Percentiles rank a stretch among this genome's conserved stretches.
Conservation (phyloP, 202 grass and related monocot genomes). For the Schoenoplectus tabernaemontani region DNA sequence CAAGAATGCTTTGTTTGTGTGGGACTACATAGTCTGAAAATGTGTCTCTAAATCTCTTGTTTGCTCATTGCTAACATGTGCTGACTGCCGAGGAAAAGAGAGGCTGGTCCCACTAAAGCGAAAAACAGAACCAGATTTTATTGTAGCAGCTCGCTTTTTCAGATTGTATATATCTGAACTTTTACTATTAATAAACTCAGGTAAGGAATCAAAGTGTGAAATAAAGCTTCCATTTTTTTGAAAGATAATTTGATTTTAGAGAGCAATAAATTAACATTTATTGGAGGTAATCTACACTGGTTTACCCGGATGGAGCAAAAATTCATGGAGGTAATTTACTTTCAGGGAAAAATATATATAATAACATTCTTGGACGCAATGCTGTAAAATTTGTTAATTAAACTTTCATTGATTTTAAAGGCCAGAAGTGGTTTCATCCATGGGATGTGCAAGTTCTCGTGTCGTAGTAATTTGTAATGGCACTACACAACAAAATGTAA, state of each 20-base stretch:
- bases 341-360: background rate
- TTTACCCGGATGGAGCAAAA: background rate
- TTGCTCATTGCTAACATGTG: background rate
- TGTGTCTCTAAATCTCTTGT: background rate
- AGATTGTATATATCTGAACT: background rate
- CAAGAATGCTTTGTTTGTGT: background rate
- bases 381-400: background rate
- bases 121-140: background rate
- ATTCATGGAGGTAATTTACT: background rate
- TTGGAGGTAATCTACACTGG: too few relatives aligned
- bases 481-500: background rate
- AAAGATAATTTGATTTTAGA: too few relatives aligned
- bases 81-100: background rate
- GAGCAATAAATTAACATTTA: too few relatives aligned
- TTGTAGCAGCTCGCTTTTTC: background rate
- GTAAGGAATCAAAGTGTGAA: background rate
- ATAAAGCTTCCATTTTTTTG: too few relatives aligned
- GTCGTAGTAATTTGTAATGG: background rate
- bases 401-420: background rate
- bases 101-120: background rate
- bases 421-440: background rate
- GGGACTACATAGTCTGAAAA: conserved; percentile 13
- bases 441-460: background rate
- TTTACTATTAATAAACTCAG: background rate
- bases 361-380: background rate